Evolutionary conservation across 805 yeast species (phyloP).

Genomic region (Kodamaea nitidulidarum): DNA sequence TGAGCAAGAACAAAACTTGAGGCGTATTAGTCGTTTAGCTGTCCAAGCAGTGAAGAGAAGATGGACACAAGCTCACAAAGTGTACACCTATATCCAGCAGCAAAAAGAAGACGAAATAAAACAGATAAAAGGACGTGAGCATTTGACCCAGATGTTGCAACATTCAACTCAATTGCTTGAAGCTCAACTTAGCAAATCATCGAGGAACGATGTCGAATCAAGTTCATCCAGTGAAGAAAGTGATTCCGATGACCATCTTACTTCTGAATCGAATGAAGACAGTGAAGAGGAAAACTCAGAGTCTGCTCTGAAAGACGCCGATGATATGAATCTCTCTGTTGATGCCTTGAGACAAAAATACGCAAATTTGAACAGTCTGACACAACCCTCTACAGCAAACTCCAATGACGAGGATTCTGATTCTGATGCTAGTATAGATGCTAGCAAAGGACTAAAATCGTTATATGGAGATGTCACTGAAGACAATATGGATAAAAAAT

Average conservation of each 20-base stretch:
- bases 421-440: constrained; percentile 10
- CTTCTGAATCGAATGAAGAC: constrained; percentile 19
- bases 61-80: constrained; percentile 88
- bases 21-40: constrained; percentile 72
- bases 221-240: constrained; percentile 10
- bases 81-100: constrained; percentile 65
- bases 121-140: constrained; percentile 78
- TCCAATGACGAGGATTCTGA: constrained; percentile 15
- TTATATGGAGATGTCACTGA: constrained; percentile 15
- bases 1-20: constrained; percentile 68
- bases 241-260: constrained; percentile 20
- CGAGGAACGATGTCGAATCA: not conserved
- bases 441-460: constrained; percentile 20
- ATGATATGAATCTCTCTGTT: constrained; percentile 49
- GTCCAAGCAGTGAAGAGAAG: constrained; percentile 82
- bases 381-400: not conserved
- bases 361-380: constrained; percentile 33
- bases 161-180: constrained; percentile 88
- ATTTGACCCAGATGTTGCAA: constrained; percentile 80
- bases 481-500: constrained; percentile 1
- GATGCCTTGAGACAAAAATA: constrained; percentile 58
- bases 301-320: constrained; percentile 2
- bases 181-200: constrained; percentile 59
- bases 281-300: constrained; percentile 10
- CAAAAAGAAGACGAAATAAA: constrained; percentile 77